Conservation (phyloP, 2,329 filamentous ascomycete species). For the Orbilia oligospora region DNA sequence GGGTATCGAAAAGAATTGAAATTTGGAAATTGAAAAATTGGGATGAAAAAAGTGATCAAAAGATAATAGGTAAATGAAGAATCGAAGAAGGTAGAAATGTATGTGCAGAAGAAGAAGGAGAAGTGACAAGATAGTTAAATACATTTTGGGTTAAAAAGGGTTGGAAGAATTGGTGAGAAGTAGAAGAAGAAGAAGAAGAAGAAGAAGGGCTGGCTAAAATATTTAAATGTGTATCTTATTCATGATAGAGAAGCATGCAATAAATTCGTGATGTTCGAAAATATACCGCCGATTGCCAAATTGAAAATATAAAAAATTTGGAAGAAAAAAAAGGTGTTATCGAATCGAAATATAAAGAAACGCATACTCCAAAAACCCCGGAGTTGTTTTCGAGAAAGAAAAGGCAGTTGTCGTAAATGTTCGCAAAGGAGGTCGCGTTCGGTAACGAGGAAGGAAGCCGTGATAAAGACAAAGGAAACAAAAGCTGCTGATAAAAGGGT, state of each 20-base stretch:
- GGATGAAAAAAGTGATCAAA: conserved; percentile 4
- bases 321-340: conserved; percentile 18
- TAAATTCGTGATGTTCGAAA: conserved; percentile 61
- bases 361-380: conserved; percentile 52
- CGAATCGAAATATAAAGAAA: conserved; percentile 34
- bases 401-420: conserved; percentile 36
- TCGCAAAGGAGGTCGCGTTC: conserved; percentile 29
- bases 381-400: conserved; percentile 33
- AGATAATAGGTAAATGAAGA: conserved; percentile 11
- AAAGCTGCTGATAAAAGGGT: conserved; percentile 46
- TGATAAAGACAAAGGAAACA: conserved; percentile 37
- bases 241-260: conserved; percentile 58
- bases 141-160: conserved; percentile 29
- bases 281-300: conserved; percentile 61
- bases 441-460: conserved; percentile 29
- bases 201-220: conserved; percentile 47
- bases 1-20: conserved; percentile 49
- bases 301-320: conserved; percentile 27
- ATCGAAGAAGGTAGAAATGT: conserved; percentile 27
- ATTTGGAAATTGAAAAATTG: conserved; percentile 2
- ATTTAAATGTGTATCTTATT: conserved; percentile 57
- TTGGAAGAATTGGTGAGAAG: conserved; percentile 9
- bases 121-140: conserved; percentile 48
- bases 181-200: conserved; percentile 16
- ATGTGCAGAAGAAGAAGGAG: conserved; percentile 52